Conservation (phyloP, 257 asterid genomes). For the Solanum bukasovii region DNA sequence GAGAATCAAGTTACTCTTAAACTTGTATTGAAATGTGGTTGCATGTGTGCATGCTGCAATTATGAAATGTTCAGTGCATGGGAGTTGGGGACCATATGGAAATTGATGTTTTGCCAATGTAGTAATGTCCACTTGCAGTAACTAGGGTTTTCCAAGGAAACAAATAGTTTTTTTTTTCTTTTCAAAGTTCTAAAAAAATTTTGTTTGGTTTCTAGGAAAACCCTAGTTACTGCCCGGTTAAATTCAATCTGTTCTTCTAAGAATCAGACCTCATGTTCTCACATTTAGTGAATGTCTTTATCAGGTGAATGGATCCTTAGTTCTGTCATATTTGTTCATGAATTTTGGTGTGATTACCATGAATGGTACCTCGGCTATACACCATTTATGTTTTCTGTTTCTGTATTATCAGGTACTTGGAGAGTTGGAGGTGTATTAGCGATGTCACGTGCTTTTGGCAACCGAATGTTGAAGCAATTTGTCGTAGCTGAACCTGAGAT, state of each 20-base stretch:
- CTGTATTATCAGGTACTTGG: slow-evolving; percentile 73
- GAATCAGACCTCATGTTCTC: background rate
- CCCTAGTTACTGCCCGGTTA: background rate
- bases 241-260: background rate
- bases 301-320: background rate
- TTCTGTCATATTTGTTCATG: background rate
- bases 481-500: slow-evolving; percentile 99
- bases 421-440: slow-evolving; percentile 99
- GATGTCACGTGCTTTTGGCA: slow-evolving; percentile 99
- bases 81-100: background rate
- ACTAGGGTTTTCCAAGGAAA: background rate
- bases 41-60: background rate
- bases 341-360: background rate
- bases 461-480: slow-evolving; percentile 91
- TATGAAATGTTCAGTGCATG: background rate
- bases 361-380: background rate
- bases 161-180: background rate
- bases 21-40: background rate
- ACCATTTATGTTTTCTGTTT: background rate
- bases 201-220: background rate
- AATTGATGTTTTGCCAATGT: background rate
- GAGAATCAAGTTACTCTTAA: background rate
- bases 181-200: background rate
- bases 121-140: background rate
- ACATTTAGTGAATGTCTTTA: background rate